Evolutionary conservation across 192 early-diverging fungal genomes (phyloP).

Genomic region (Coemansia asiatica): DNA sequence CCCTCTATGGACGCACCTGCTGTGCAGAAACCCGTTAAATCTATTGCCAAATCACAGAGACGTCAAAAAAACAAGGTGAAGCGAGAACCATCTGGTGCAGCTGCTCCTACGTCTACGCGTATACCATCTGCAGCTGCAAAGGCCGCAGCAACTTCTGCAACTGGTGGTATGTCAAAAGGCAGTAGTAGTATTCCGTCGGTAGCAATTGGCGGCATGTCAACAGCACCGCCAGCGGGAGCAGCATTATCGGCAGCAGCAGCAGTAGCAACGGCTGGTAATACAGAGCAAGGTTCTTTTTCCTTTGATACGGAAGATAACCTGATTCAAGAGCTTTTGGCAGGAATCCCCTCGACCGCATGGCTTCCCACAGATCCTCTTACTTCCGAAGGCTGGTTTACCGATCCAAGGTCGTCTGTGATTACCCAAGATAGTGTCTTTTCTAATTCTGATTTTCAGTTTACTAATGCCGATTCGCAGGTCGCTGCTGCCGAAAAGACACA

Average conservation of each 20-base stretch:
- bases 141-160: background rate
- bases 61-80: conserved; percentile 4
- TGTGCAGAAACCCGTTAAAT: background rate
- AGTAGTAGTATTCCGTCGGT: background rate
- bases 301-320: conserved; percentile 34
- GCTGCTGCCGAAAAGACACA: background rate
- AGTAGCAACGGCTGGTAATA: background rate
- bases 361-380: conserved; percentile 48
- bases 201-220: background rate
- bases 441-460: background rate
- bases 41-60: background rate
- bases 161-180: too few species aligned
- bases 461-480: background rate
- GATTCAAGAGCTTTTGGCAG: conserved; percentile 51
- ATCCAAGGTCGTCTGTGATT: conserved; percentile 37
- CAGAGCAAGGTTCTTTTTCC: conserved; percentile 10
- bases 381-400: conserved; percentile 49
- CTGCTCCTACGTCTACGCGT: background rate
- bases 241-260: background rate
- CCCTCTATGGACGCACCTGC: background rate
- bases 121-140: background rate
- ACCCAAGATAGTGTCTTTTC: conserved; percentile 22
- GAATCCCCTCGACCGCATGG: conserved; percentile 46
- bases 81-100: background rate
- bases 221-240: background rate